Evolutionary conservation across 1,284 basidiomycete genomes (phyloP), one percentile per base, ranked within the genome.

Genomic region (Ganoderma leucocontextum): DNA sequence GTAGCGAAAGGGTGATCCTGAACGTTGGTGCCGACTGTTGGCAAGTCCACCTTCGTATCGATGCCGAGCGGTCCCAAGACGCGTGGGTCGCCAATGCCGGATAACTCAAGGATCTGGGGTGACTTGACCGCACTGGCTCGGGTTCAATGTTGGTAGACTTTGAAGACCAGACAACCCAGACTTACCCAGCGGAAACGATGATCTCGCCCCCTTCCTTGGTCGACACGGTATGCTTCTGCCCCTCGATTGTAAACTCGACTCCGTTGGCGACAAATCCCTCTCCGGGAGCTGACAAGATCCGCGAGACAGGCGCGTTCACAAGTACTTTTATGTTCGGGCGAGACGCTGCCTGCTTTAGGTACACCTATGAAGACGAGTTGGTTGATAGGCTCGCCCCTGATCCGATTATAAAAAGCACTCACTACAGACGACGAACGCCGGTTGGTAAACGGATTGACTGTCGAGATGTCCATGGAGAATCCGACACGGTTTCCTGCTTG

Each of bases 51-150:
- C 33, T 77, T 74, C 22, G 79, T 76, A 6, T 77, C 67, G 29
- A 84, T 78, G 0, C 78, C 79, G 38, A 80, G 71, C 0, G 65
- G 57, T 7, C 72, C 66, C n/a, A 83, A 73, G 13, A 81, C 70
- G 1, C 70, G 69, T 0, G 68, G 70, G 33, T 78, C 73, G 4
- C 82, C 83, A 35, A 84, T 81, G 12, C 83, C 83, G 5, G 80
- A 82, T 8, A 84, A 77, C 70, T 83, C 81, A 8, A 84, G 74
- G 10, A 83, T 70, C 52, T 75, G 63, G 9, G 64, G 77, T 0
- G 75, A 75, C 72, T 72, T 78, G 65, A 79, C 73, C 63, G 75
- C 74, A 60, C 78, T 77, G 38, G 10, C 12, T 25, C 29, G 15
- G 9, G 13, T 10, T 39, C 13, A 39, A 10, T 15, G 15, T 17